Conservation (phyloP, 2,329 filamentous ascomycete species). For the Boeremia lycopersici region DNA sequence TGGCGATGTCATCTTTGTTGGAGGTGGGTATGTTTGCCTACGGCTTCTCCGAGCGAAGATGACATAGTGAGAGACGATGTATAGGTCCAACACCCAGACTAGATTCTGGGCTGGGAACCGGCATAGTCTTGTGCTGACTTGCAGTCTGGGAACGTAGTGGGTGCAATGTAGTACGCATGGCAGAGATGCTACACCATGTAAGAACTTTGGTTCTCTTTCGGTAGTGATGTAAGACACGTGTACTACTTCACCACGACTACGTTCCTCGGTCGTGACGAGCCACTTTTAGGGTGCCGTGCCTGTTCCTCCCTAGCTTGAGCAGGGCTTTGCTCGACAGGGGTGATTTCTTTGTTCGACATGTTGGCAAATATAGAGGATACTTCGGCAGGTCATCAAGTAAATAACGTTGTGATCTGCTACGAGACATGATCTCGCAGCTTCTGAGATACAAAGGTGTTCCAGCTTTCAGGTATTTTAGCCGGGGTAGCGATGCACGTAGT, state of each 20-base stretch:
- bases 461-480: neutral
- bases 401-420: neutral
- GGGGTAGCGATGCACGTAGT: conserved; percentile 3
- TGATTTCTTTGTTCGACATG: conserved; percentile 11
- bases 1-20: too few relatives aligned
- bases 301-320: conserved; percentile 15
- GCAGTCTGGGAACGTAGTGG: conserved; percentile 47
- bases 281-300: neutral
- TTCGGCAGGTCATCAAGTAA: neutral
- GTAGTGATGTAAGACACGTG: conserved; percentile 48
- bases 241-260: conserved; percentile 46
- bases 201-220: conserved; percentile 43
- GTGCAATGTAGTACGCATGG: conserved; percentile 43
- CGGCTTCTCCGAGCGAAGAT: conserved; percentile 30
- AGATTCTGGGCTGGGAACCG: conserved; percentile 46
- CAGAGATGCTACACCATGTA: conserved; percentile 45
- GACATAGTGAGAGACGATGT: conserved; percentile 46
- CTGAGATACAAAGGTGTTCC: neutral
- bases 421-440: neutral
- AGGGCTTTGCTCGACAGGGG: conserved; percentile 16
- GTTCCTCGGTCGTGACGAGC: conserved; percentile 26
- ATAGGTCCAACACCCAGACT: conserved; percentile 42
- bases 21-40: too few relatives aligned
- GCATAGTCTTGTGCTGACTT: conserved; percentile 48
- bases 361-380: neutral